These are phyloP conservation scores for Corylus avellana DNA, from an alignment of 306 rosid species.

Conservation along the genomic window DNA sequence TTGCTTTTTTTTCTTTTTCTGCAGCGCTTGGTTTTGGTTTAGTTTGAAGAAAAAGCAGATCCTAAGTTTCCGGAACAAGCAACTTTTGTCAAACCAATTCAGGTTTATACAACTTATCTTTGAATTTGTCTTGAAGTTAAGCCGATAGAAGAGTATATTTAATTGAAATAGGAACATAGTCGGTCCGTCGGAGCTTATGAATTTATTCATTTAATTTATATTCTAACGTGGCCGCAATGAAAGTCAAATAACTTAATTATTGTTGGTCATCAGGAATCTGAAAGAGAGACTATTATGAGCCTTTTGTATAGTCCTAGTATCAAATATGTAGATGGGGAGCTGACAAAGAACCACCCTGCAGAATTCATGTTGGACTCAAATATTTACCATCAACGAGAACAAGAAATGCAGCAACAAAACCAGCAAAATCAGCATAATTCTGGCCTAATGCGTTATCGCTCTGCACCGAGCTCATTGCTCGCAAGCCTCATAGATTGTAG, in stretches of 20 bases:
- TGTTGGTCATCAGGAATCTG: slow-evolving; percentile 26
- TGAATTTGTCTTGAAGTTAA: neutral
- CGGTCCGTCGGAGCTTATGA: no score
- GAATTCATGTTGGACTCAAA: slow-evolving; percentile 63
- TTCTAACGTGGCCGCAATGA: no score
- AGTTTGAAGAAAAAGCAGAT: neutral
- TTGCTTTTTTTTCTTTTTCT: neutral
- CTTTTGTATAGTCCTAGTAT: slow-evolving; percentile 46
- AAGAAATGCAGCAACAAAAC: neutral
- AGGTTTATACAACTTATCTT: neutral
- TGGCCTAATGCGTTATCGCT: slow-evolving; percentile 48
- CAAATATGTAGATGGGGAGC: slow-evolving; percentile 42
- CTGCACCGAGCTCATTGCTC: slow-evolving; percentile 59
- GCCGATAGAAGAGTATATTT: neutral
- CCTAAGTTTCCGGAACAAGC: neutral
- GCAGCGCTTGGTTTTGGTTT: neutral
- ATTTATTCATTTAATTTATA: no score
- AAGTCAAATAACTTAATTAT: neutral
- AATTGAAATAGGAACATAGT: no score
- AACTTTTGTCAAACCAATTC: slow-evolving; percentile 3
- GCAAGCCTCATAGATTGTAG: slow-evolving; percentile 35
- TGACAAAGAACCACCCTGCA: slow-evolving; percentile 43
- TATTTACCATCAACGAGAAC: slow-evolving; percentile 33
- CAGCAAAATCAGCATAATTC: slow-evolving; percentile 42
- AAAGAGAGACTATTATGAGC: slow-evolving; percentile 43